Evolutionary conservation across 345 rosid genomes (phyloP).

Genomic region (Murraya paniculata): DNA sequence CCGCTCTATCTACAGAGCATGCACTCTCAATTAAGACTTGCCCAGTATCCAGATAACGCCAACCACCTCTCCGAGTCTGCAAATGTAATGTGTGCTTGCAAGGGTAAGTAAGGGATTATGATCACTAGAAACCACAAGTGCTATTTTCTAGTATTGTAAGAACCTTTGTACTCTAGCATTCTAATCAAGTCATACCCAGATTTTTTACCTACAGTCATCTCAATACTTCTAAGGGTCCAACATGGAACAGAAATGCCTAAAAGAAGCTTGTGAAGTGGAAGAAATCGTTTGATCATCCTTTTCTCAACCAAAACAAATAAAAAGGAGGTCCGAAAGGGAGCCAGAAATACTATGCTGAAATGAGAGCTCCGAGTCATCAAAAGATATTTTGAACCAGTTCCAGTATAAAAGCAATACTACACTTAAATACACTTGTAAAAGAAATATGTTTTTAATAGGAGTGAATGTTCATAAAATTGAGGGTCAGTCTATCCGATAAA

Average conservation of each 20-base stretch:
- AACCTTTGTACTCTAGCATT: not conserved
- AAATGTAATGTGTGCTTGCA: slow-evolving; percentile 2
- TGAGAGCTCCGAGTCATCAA: not conserved
- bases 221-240: not conserved
- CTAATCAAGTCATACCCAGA: not conserved
- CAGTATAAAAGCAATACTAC: not conserved
- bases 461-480: not conserved
- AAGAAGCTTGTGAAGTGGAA: not conserved
- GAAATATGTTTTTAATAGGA: not conserved
- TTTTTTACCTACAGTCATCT: not conserved
- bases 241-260: not conserved
- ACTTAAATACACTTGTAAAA: not conserved
- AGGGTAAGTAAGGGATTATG: not conserved
- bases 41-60: slow-evolving; percentile 98
- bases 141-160: not conserved
- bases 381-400: not conserved
- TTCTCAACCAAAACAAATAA: not conserved
- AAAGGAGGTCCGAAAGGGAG: not conserved
- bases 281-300: not conserved
- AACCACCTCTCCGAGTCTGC: slow-evolving; percentile 91
- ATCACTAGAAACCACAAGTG: not conserved
- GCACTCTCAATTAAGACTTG: slow-evolving; percentile 99
- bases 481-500: not conserved
- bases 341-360: not conserved
- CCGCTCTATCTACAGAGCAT: slow-evolving; percentile 95